Evolutionary conservation across 345 rosid genomes (phyloP).

Genomic region (Citrus medica): DNA sequence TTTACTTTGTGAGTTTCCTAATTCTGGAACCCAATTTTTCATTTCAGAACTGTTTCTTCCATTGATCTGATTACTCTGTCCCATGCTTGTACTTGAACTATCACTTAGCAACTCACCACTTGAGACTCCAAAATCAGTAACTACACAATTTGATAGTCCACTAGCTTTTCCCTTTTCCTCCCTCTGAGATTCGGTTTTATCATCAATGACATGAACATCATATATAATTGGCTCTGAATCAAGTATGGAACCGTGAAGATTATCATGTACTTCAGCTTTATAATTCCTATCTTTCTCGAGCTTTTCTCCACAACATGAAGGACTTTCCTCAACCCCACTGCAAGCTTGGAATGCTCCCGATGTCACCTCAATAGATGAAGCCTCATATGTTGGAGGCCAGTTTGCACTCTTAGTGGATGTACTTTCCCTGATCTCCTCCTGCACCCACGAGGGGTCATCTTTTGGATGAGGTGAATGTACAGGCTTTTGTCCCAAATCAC

Average conservation of each 20-base stretch:
- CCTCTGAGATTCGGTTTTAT: constrained; percentile 19
- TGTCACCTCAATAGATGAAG: constrained; percentile 12
- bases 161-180: constrained; percentile 22
- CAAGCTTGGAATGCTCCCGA: constrained; percentile 5
- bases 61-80: constrained; percentile 9
- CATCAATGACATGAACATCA: constrained; percentile 74
- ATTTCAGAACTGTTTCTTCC: constrained; percentile 22
- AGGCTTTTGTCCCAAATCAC: constrained; percentile 9
- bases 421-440: constrained; percentile 14
- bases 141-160: constrained; percentile 1
- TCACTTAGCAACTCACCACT: constrained; percentile 15
- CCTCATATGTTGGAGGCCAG: constrained; percentile 13
- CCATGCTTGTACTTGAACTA: constrained; percentile 10
- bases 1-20: constrained; percentile 13
- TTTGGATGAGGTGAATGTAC: constrained; percentile 14
- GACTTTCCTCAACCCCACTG: constrained; percentile 4
- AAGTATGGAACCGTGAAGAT: constrained; percentile 8
- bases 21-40: constrained; percentile 14
- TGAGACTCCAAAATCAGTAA: constrained; percentile 17
- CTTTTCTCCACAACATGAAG: constrained; percentile 25
- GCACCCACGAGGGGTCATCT: constrained; percentile 16
- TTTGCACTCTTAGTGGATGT: constrained; percentile 10
- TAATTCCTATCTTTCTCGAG: constrained; percentile 16
- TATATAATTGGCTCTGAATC: constrained; percentile 51
- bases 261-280: constrained; percentile 11